Base-by-base conservation (phyloP, 805 yeast species). In the Scheffersomyces ergatensis region DNA sequence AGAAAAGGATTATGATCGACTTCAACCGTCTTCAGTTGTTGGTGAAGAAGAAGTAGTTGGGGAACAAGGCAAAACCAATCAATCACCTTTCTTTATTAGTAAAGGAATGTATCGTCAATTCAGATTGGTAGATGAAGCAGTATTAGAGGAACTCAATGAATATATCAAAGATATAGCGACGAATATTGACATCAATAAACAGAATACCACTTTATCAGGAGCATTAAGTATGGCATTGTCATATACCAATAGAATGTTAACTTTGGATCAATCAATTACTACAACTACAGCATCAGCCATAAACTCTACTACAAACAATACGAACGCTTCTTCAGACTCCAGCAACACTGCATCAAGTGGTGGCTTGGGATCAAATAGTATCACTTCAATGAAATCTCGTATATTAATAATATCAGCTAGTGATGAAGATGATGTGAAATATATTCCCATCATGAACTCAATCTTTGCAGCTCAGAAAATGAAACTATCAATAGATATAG, bases 391-490 rank as follows among this genome's bases (percentile, higher is more conserved):
- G 58, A 60, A 54, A 44, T 54, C 72, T 7, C 58, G 76, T 30
- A 58, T 70, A 5, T 54, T 74, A 33, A 60, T 85, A 43, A 82
- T 84, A 37, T 82, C 97, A 0, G 74, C 89, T 19, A 80, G 83
- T 48, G 88, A 81, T 46, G 89, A 88, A 51, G 82, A 80, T 41
- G 80, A 89, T 4, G 70, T 88, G 38, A 88, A 87, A 43, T 95
- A 93, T 60, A 87, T 92, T 33, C 86, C 97, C 4, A 82, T 89
- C 33, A 93, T 93, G 98, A 93, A 93, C 62, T 77, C 93, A 44
- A 92, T 93, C 23, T 93, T 93, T 65, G 92, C 97, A 0, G 96
- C 98, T 0, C 97, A 93, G 51, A 92, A 90, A 61, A 77, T 85
- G 85, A 83, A 82, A 51, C 79, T 90, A 14, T 85, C 97, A 2